A percentile compares a stretch with the other conserved stretches of the same genome.
Conservation (phyloP, 106 monocot genomes). For the Allium sativum region DNA sequence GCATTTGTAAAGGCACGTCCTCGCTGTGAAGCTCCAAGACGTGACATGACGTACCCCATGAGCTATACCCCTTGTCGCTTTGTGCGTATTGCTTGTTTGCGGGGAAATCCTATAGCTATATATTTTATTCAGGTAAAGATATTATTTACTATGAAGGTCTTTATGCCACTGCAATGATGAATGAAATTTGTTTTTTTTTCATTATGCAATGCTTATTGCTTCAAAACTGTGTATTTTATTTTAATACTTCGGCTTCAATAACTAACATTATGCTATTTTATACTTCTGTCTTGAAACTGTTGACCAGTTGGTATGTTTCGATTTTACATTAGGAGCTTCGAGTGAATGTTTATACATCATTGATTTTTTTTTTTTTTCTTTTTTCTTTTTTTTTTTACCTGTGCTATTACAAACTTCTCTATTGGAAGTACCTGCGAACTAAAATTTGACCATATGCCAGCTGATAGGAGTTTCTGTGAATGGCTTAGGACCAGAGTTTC, state of each 20-base stretch:
- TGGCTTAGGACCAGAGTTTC: conserved; percentile 89
- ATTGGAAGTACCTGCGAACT: no score
- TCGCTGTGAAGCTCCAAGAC: conserved; percentile 91
- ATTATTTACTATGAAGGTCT: no score
- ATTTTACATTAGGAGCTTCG: no score
- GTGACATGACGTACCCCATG: conserved; percentile 81
- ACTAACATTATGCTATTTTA: no score
- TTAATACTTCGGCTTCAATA: no score
- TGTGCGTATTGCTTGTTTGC: conserved; percentile 88
- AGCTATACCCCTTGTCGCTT: conserved; percentile 89
- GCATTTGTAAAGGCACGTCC: conserved; percentile 88
- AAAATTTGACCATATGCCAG: conserved; percentile 26
- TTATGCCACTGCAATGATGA: no score
- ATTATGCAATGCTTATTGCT: no score
- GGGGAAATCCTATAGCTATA: conserved; percentile 94
- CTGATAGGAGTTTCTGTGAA: conserved; percentile 81
- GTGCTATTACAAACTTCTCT: not conserved
- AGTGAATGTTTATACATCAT: not conserved
- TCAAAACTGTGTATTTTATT: no score
- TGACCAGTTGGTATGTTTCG: no score
- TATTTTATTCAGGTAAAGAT: conserved; percentile 87
- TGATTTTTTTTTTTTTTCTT: no score
- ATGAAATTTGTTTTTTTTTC: no score
- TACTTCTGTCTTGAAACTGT: no score
- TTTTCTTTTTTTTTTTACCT: conserved; percentile 2